Conservation (phyloP, 2,329 filamentous ascomycete species). For the Sporothrix luriei region DNA sequence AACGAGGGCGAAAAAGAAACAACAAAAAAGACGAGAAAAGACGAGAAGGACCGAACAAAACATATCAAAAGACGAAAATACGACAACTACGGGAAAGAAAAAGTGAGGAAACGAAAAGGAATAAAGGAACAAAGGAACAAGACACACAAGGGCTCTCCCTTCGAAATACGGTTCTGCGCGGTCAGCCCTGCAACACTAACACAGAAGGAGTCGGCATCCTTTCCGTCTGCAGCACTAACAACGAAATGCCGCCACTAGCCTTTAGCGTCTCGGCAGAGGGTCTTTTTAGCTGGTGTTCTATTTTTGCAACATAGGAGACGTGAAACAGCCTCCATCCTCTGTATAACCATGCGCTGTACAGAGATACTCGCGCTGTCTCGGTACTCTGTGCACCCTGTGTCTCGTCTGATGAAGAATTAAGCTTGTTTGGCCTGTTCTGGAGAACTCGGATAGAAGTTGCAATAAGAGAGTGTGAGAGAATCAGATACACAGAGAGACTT, state of each 20-base stretch:
- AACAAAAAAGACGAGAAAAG: too few relatives aligned
- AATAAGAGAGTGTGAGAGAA: not conserved
- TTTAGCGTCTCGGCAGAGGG: not conserved
- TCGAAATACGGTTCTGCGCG: not conserved
- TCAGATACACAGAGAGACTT: not conserved
- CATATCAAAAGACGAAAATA: too few relatives aligned
- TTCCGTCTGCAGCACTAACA: not conserved
- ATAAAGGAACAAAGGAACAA: not conserved
- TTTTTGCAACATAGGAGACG: not conserved
- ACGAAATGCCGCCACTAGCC: conserved; percentile 21
- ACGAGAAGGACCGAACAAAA: too few relatives aligned
- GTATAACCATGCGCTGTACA: not conserved
- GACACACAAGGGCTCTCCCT: not conserved
- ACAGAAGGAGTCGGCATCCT: not conserved
- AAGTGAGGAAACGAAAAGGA: not conserved
- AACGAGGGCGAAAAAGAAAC: too few relatives aligned
- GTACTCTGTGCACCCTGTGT: not conserved
- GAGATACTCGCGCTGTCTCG: too few relatives aligned
- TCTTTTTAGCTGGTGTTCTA: not conserved
- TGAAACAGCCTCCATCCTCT: too few relatives aligned
- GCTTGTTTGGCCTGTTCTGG: not conserved
- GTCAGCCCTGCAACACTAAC: not conserved
- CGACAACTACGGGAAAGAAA: too few relatives aligned
- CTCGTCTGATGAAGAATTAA: conserved; percentile 12
- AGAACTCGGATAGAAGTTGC: not conserved